Evolutionary conservation across 768 basidiomycete species (phyloP).

Genomic region (Phanerochaete carnosa): DNA sequence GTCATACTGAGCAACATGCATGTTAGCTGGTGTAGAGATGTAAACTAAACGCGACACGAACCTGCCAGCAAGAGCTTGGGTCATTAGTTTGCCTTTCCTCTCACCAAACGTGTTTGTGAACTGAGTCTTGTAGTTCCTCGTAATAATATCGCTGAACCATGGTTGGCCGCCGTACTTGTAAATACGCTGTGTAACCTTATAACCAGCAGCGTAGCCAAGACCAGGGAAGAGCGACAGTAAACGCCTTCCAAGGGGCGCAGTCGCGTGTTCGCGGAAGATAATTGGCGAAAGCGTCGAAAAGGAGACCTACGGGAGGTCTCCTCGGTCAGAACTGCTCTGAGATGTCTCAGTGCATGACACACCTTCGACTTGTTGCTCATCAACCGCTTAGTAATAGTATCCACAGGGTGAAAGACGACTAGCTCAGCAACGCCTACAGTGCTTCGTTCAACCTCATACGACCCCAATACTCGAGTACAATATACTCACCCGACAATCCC

Average conservation of each 20-base stretch:
- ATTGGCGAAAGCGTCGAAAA: constrained; percentile 62
- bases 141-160: constrained; percentile 92
- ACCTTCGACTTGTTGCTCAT: constrained; percentile 97
- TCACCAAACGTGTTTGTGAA: constrained; percentile 89
- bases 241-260: constrained; percentile 61
- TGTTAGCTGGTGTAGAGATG: neutral
- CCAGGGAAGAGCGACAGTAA: constrained; percentile 96
- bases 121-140: constrained; percentile 71
- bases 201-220: constrained; percentile 96
- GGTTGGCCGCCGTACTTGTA: constrained; percentile 99
- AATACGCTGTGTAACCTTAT: constrained; percentile 90
- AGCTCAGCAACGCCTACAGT: constrained; percentile 86
- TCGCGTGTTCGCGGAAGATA: constrained; percentile 84
- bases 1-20: constrained; percentile 39
- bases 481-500: constrained; percentile 74
- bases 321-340: neutral
- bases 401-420: constrained; percentile 91
- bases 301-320: constrained; percentile 46
- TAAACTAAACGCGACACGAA: constrained; percentile 30
- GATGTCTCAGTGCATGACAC: neutral
- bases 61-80: constrained; percentile 95
- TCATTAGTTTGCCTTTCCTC: constrained; percentile 92
- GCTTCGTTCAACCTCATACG: neutral
- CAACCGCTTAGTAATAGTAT: constrained; percentile 96
- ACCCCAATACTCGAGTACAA: neutral